phyloP scores from a whole-genome alignment of 257 asterid species.

The Misopates orontium region DNA sequence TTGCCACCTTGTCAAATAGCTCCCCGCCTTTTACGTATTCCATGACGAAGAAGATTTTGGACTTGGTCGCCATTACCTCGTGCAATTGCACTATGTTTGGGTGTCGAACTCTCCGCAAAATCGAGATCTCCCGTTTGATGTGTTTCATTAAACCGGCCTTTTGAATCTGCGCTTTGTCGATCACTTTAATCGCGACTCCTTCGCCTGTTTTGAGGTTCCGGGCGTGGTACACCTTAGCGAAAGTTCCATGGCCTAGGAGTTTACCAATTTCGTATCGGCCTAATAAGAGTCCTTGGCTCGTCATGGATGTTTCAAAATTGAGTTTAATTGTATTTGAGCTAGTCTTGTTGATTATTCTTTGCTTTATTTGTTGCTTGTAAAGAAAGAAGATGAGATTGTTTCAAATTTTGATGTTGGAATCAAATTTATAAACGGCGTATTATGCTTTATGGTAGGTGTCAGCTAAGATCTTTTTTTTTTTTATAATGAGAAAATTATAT shows the following conservation, averaged over 20 bases:
- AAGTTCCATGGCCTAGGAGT: conserved; percentile 56
- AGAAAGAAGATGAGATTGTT: too few relatives aligned
- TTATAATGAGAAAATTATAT: too few relatives aligned
- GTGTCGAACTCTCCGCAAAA: conserved; percentile 52
- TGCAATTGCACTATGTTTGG: conserved; percentile 57
- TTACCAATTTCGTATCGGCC: conserved; percentile 12
- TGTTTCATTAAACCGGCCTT: conserved; percentile 54
- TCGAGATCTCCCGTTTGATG: conserved; percentile 66
- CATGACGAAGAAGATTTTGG: conserved; percentile 57
- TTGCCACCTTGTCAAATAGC: conserved; percentile 64
- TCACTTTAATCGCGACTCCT: conserved; percentile 53
- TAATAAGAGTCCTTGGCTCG: not conserved
- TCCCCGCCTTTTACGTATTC: conserved; percentile 65
- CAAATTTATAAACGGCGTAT: too few relatives aligned
- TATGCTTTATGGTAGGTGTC: too few relatives aligned
- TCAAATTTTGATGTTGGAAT: too few relatives aligned
- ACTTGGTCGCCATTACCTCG: conserved; percentile 65
- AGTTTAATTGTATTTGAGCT: too few relatives aligned
- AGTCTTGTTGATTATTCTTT: too few relatives aligned
- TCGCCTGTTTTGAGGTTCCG: conserved; percentile 50
- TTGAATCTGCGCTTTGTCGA: conserved; percentile 55
- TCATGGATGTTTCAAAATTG: too few relatives aligned
- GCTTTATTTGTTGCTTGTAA: too few relatives aligned
- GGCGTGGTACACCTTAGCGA: conserved; percentile 63
- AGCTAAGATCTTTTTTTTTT: too few relatives aligned